Evolutionary conservation across 2,329 filamentous ascomycete species (phyloP), one percentile per base, ranked within the genome.

Genomic region (Botrytis tulipae): DNA sequence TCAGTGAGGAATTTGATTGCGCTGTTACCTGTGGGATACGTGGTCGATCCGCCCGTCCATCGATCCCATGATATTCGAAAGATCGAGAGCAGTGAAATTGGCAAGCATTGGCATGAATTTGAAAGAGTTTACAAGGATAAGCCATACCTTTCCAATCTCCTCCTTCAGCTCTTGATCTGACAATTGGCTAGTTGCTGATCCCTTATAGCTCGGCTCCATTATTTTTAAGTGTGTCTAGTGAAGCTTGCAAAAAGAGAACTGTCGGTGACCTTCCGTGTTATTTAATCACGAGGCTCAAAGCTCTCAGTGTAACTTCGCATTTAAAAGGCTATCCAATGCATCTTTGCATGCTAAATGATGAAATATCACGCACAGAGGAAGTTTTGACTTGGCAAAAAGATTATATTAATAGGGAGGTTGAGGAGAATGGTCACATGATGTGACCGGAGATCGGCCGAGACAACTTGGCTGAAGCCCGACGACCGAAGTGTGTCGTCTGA

Each of bases 81-180:
- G 46, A 37, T 29, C 42, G 48, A 16, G 12, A 16, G 18, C 10
- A 68, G 35, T 14, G 3, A 29, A 40, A 14, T 20, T 14, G 16
- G 22, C 46, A 40, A 29, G 10, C 12, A 54, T 57, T 29, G 9
- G 35, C 35, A 57, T 14, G 1, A 40, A 57, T 51, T 3, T 5
- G 16, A 68, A 9, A 57, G 6, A 4, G 1, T 16, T 57, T 42
- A n/a, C n/a, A 57, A 68, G 25, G 18, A 54, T 68, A 29, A 22
- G 44, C 61, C 77, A 62, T 76, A 80, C 77, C 75, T 80, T 76
- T 67, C 78, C 78, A 25, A 80, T 73, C 61, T 79, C 79, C 8
- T 65, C 42, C 70, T 71, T 78, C 40, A 80, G 51, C 60, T 77
- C 76, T 67, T 78, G 77, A 25, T 77, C 77, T 14, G 75, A 73